Evolutionary conservation across 331 rosid species (phyloP).

Genomic region (Saraca asoca): DNA sequence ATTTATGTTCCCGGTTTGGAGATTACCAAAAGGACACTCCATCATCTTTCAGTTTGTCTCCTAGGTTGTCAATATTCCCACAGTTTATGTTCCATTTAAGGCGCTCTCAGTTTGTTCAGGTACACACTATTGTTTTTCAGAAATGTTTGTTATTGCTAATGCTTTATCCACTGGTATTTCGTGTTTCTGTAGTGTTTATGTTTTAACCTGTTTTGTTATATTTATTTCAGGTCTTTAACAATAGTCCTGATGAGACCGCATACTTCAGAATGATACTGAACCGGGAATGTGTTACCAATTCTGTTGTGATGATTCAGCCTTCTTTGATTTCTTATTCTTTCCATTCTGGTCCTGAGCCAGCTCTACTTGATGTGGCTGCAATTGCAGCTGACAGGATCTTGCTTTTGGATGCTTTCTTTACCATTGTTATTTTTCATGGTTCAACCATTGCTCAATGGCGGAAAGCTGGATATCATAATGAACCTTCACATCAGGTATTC

Average conservation of each 20-base stretch:
- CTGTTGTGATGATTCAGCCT: slow-evolving; percentile 98
- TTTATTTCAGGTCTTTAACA: slow-evolving; percentile 82
- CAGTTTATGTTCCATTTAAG: slow-evolving; percentile 92
- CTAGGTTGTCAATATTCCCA: slow-evolving; percentile 94
- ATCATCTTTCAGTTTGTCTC: slow-evolving; percentile 92
- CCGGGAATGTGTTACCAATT: slow-evolving; percentile 89
- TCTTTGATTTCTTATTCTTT: slow-evolving; percentile 90
- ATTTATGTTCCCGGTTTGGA: slow-evolving; percentile 86
- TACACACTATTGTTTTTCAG: slow-evolving; percentile 29
- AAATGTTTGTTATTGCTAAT: slow-evolving; percentile 27
- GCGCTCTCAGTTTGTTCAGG: slow-evolving; percentile 98
- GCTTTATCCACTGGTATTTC: slow-evolving; percentile 30
- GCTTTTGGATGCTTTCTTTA: slow-evolving; percentile 87
- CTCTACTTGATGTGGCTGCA: slow-evolving; percentile 94
- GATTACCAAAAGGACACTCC: slow-evolving; percentile 84
- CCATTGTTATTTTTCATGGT: slow-evolving; percentile 91
- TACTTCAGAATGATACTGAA: slow-evolving; percentile 93
- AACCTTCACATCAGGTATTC: slow-evolving; percentile 88
- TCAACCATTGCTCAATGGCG: slow-evolving; percentile 97
- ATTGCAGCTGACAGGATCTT: slow-evolving; percentile 90
- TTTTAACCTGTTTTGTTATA: slow-evolving; percentile 4
- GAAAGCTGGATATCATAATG: slow-evolving; percentile 87
- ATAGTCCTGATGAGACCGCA: slow-evolving; percentile 99
- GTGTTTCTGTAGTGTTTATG: neutral
- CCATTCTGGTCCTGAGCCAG: slow-evolving; percentile 88